Conservation (phyloP, 2,329 filamentous ascomycete genomes). For the Helotiales sp. region DNA sequence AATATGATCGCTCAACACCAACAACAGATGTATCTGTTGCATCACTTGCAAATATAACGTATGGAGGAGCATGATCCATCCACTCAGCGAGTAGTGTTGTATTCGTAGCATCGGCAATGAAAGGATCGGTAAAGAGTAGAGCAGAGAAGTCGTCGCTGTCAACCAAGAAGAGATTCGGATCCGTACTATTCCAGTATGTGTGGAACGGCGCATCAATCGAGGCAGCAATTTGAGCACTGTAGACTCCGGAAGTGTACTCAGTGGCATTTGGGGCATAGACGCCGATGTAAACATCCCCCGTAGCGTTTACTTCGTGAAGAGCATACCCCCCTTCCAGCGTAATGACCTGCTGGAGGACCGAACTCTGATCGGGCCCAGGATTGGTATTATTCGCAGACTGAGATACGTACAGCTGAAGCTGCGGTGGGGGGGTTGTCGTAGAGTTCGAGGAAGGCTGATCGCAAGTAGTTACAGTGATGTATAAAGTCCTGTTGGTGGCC, state of each 20-base stretch:
- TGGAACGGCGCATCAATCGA: constrained; percentile 83
- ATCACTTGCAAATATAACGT: constrained; percentile 78
- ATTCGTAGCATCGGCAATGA: constrained; percentile 58
- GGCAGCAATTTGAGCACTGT: constrained; percentile 80
- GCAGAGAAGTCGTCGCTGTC: constrained; percentile 84
- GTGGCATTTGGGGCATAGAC: constrained; percentile 71
- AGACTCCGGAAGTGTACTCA: constrained; percentile 61
- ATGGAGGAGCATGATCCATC: constrained; percentile 66
- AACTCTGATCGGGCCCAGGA: constrained; percentile 61
- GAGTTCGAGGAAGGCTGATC: constrained; percentile 63
- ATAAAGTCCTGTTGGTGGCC: constrained; percentile 53
- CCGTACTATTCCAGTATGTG: constrained; percentile 53
- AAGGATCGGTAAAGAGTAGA: constrained; percentile 77
- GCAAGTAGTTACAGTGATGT: constrained; percentile 87
- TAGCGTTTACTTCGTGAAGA: constrained; percentile 64
- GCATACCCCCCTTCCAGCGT: constrained; percentile 38
- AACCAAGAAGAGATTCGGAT: constrained; percentile 69
- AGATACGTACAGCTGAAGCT: constrained; percentile 81
- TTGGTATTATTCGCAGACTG: constrained; percentile 64
- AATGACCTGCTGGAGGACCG: constrained; percentile 32
- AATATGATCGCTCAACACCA: constrained; percentile 81
- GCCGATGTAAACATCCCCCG: constrained; percentile 74
- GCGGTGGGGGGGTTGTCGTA: constrained; percentile 58
- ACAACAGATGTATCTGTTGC: constrained; percentile 58
- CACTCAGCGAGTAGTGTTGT: constrained; percentile 56